Base-by-base conservation (phyloP, 495 filamentous ascomycete genomes). In the Talaromyces stipitatus region DNA sequence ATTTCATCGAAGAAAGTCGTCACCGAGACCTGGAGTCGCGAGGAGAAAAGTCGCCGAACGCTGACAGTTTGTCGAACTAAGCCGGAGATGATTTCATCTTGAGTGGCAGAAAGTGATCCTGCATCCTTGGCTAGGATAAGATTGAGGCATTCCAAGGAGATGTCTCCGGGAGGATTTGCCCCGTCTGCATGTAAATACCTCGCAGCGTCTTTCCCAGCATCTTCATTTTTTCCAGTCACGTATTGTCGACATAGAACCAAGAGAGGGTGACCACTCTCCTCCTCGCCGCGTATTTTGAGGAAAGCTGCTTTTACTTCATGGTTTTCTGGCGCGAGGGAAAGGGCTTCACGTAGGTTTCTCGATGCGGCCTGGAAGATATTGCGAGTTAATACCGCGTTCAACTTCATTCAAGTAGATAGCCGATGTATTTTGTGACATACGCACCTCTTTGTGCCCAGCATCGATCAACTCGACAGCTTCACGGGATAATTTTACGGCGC, bases 291-390 rank as follows among this genome's bases (percentile, higher is more conserved):
- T 50, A 85, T 72, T 56, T 74, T 75, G 26, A 78, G 59, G 50
- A 84, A 76, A 28, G 77, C 78, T 22, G 68, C 71, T 69, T 78
- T 78, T 54, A 86, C 76, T 57, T 74, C 57, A 20, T 69, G 53
- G 62, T 85, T 78, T 2, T 83, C 73, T 22, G 83, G 80, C 14
- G 80, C 80, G 47, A 88, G 71, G n/a, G 77, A 77, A 54, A 80
- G 73, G 22, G 85, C 85, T 72, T 87, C 81, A 68, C 81, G 77
- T 43, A 88, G 72, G 51, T 78, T 79, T 54, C 82, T 74, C 33
- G 78, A 76, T 24, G 80, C 82, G 47, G 78, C 80, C 82, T 85
- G 60, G 53, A 53, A 54, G 20, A 54, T 18, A 18, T 45, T 33
- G 54, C 62, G 54, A 63, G 58, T 51, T 28, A 54, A 52, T 11